Evolutionary conservation across 768 basidiomycete genomes (phyloP), one percentile per base, ranked within the genome.

Genomic region (Naematelia aurantialba): DNA sequence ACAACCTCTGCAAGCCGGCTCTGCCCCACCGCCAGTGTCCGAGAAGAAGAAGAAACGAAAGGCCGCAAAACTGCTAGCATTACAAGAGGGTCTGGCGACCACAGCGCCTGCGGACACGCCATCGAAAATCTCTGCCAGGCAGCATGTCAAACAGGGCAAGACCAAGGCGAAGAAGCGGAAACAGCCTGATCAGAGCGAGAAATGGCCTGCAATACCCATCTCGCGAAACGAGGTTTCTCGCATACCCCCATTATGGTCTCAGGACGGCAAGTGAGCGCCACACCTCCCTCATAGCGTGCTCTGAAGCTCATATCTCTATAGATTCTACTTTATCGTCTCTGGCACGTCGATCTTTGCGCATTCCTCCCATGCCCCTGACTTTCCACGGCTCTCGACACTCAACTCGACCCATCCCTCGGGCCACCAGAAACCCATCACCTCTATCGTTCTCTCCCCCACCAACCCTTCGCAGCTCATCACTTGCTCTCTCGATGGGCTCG

Each of bases 401-500:
- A 66, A 77, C 56, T 67, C 66, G 57, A 48, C 79, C 63, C 58
- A 63, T 27, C 48, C 76, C 17, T 52, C 72, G 52, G 78, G 63
- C 11, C 80, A 81, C 58, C 77, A 81, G 3, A 82, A 83, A 66
- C 70, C 80, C 22, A 83, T 98, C 64, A 90, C 91, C 11, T 83
- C 85, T 42, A 83, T 87, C 42, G 79, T 86, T 42, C 78, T 98
- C 56, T 88, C 85, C 73, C 91, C 96, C 13, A 82, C 85, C 62
- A 98, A 96, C 77, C 81, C 85, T 24, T 89, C 91, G 63, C 96
- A 98, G 75, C 78, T 99, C 63, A 84, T 97, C 63, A 91, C 91
- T 11, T 86, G 85, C 49, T 89, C 89, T 5, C 69, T 85, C 59
- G 88, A 91, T 66, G 94, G 92, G n/a, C 82, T 81, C 31, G 78